Base-by-base conservation (phyloP, 1,284 basidiomycete genomes). In the Ganoderma lucidum region DNA sequence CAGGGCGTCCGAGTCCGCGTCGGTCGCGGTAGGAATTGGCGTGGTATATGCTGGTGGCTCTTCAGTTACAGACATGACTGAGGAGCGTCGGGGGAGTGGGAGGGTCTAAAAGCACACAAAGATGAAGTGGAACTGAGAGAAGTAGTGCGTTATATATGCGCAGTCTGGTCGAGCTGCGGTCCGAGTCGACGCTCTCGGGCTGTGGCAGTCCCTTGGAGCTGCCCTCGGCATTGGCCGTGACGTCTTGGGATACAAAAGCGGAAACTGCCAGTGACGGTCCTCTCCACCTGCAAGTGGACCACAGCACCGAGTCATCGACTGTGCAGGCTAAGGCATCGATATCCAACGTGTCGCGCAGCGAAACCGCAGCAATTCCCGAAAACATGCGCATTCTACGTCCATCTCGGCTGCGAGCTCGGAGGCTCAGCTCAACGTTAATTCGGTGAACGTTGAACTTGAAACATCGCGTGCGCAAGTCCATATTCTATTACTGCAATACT, bases 1-100 rank as follows among this genome's bases (percentile, higher is more conserved):
- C 56, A 35, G 30, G 56, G 32, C 12, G 10, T 39, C 35, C 56
- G 35, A 6, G 37, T 60, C 58, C 56, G 35, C 17, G 37, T 60
- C 58, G 23, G 58, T 12, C 4, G 58, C n/a, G 39, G 30, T 15
- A 56, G 53, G 30, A 6, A 15, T 17, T 6, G 53, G 30, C 14
- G 53, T 14, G 53, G 32, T 17, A 28, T 44, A 35, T 19, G 35
- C 37, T 45, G 58, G 58, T 30, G 39, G 64, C n/a, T 68, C 68
- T 37, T 68, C 66, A 19, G n/a, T 63, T 23, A 66, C 62, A 32
- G 71, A 70, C 71, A 72, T 72, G 30, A 56, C 44, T 51, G 39
- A 42, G 23, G 10, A 15, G 59, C 37, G 35, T 35, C 8, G 17
- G 45, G 65, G 37, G 58, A 62, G 42, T 64, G 58, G 37, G 58